Conservation (phyloP, 768 basidiomycete species). For the Boletus fagicola region DNA sequence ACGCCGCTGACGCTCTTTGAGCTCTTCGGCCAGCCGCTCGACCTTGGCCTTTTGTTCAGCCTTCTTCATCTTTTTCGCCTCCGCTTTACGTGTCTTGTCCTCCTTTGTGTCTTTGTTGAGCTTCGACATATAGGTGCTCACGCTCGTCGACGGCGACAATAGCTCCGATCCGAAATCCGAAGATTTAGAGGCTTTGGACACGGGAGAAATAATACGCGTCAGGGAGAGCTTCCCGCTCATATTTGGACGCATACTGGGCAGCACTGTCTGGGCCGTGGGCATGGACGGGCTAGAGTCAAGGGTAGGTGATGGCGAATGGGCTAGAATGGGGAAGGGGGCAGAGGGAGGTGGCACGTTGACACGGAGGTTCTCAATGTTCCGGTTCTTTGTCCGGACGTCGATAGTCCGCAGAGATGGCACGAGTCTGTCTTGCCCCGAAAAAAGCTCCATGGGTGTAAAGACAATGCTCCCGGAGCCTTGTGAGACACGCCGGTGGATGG, state of each 20-base stretch:
- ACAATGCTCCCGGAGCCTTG: conserved; percentile 23
- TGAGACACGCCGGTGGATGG: conserved; percentile 11
- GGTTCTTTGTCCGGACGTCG: conserved; percentile 23
- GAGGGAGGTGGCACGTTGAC: conserved; percentile 28
- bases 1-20: conserved; percentile 40
- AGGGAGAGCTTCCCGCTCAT: conserved; percentile 22
- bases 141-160: conserved; percentile 20
- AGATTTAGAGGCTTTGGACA: conserved; percentile 15
- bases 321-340: conserved; percentile 16
- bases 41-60: conserved; percentile 39
- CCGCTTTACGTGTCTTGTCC: conserved; percentile 42
- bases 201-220: conserved; percentile 29
- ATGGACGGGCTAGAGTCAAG: conserved; percentile 4
- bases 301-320: conserved; percentile 17
- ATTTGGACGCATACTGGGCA: conserved; percentile 7
- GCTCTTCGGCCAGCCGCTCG: conserved; percentile 44
- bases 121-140: conserved; percentile 10
- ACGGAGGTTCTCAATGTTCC: conserved; percentile 31
- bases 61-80: conserved; percentile 44
- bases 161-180: conserved; percentile 6
- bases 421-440: conserved; percentile 24
- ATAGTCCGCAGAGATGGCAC: neutral
- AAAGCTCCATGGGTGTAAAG: conserved; percentile 19
- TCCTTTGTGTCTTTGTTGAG: conserved; percentile 34
- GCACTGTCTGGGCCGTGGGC: neutral